These are phyloP conservation scores for Boletales sp. DNA, from an alignment of 768 basidiomycete species.

Conservation along the genomic window DNA sequence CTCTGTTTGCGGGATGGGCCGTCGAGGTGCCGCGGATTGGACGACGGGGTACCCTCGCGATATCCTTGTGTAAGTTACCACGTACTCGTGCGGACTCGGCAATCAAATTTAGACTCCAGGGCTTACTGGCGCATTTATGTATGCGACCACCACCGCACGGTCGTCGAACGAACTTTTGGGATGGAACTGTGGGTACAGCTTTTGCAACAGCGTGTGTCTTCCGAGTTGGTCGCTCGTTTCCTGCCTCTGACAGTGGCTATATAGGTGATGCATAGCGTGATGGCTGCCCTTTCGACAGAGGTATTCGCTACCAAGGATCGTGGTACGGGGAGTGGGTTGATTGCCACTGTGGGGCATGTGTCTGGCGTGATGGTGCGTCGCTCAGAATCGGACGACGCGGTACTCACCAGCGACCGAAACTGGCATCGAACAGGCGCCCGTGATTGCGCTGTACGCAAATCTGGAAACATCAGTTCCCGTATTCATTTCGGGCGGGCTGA, in stretches of 20 bases:
- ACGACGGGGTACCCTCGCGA: conserved; percentile 61
- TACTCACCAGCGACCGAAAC: background rate
- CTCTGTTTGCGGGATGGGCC: conserved; percentile 66
- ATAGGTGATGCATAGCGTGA: conserved; percentile 72
- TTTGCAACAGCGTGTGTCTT: conserved; percentile 51
- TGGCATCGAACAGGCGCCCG: conserved; percentile 42
- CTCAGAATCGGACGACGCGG: background rate
- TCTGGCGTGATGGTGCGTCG: conserved; percentile 65
- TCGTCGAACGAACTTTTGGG: conserved; percentile 65
- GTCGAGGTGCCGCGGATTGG: conserved; percentile 66
- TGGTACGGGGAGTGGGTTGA: conserved; percentile 68
- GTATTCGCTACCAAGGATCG: conserved; percentile 70
- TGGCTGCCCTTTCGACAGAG: conserved; percentile 69
- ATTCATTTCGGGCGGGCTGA: conserved; percentile 64
- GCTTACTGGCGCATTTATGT: conserved; percentile 73
- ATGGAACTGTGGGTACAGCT: conserved; percentile 79
- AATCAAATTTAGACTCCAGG: conserved; percentile 44
- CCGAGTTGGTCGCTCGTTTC: background rate
- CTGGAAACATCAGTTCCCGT: conserved; percentile 64
- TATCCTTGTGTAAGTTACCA: conserved; percentile 54
- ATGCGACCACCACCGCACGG: conserved; percentile 70
- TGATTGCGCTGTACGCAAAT: conserved; percentile 70
- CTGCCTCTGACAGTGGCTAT: background rate
- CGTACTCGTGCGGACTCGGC: conserved; percentile 36
- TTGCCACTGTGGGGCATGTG: conserved; percentile 55